Evolutionary conservation across 2,329 filamentous ascomycete species (phyloP).

Genomic region (Huntiella bhutanensis): DNA sequence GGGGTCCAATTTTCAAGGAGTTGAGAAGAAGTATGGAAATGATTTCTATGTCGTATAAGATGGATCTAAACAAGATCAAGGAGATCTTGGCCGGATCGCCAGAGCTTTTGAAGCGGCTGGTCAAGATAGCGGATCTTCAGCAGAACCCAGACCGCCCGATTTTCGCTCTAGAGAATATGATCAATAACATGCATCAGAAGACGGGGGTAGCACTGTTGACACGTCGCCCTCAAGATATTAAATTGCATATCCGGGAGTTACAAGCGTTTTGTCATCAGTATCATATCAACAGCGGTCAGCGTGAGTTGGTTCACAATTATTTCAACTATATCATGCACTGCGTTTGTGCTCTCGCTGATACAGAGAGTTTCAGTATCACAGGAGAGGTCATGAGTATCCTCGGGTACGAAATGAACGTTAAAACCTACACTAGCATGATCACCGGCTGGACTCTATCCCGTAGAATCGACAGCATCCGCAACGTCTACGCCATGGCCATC

Average conservation of each 20-base stretch:
- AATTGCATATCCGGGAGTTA: conserved; percentile 7
- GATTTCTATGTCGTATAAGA: too few species aligned
- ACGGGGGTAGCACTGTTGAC: not conserved
- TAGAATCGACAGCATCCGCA: conserved; percentile 40
- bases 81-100: conserved; percentile 1
- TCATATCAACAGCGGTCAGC: too few species aligned
- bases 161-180: not conserved
- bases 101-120: not conserved
- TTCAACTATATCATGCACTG: conserved; percentile 24
- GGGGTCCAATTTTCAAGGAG: not conserved
- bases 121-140: not conserved
- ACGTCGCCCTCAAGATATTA: not conserved
- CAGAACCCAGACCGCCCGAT: not conserved
- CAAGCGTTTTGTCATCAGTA: not conserved
- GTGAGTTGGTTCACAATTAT: too few species aligned
- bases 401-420: conserved; percentile 31
- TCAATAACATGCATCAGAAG: not conserved
- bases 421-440: conserved; percentile 57
- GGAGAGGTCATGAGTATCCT: conserved; percentile 26
- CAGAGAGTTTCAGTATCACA: conserved; percentile 13
- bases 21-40: not conserved
- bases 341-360: conserved; percentile 20
- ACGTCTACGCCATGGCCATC: conserved; percentile 48
- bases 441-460: conserved; percentile 44
- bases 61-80: conserved; percentile 1